Conservation (phyloP, 257 asterid species). For the Perilla frutescens region DNA sequence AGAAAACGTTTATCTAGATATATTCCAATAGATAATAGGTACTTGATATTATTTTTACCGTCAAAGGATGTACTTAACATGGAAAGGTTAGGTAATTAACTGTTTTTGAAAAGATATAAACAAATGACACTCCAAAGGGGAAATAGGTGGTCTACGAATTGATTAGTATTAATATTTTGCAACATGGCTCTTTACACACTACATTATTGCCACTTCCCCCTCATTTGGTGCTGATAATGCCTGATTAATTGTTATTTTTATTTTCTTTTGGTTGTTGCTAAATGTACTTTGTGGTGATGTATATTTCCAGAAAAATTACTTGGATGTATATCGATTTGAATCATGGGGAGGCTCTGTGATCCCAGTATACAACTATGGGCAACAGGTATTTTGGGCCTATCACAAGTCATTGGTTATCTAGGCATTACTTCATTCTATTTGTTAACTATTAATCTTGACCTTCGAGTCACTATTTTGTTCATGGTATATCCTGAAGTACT, state of each 20-base stretch:
- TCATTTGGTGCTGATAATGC: constrained; percentile 27
- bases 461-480: constrained; percentile 4
- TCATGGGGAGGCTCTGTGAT: constrained; percentile 94
- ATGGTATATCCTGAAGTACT: constrained; percentile 23
- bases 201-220: background rate
- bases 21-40: no score
- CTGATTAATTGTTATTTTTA: background rate
- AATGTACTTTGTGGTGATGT: constrained; percentile 33
- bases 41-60: no score
- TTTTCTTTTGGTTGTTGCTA: constrained; percentile 11
- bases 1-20: no score
- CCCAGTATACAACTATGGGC: constrained; percentile 75
- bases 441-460: constrained; percentile 1
- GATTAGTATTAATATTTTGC: background rate
- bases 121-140: constrained; percentile 27
- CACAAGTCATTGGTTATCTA: constrained; percentile 21
- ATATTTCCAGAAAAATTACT: constrained; percentile 81
- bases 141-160: constrained; percentile 12
- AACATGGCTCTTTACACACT: constrained; percentile 11
- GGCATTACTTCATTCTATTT: constrained; percentile 22
- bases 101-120: background rate
- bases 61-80: constrained; percentile 12
- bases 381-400: constrained; percentile 64
- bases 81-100: background rate
- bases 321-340: constrained; percentile 90